Conservation (phyloP, 768 basidiomycete genomes). For the Rhizopogon rudus region DNA sequence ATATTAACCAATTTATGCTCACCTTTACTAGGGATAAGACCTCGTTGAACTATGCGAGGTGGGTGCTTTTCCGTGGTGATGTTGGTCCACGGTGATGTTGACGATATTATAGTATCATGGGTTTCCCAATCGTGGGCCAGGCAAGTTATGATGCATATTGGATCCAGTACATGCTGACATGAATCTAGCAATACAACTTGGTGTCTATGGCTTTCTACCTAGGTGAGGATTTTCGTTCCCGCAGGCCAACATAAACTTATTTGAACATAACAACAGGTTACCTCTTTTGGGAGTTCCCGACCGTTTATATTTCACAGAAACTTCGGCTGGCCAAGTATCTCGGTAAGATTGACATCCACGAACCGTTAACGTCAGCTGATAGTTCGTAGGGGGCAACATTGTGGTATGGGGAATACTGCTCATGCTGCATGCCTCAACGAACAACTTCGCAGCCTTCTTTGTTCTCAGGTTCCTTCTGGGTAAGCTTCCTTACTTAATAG, state of each 20-base stretch:
- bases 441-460: slow-evolving; percentile 59
- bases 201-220: slow-evolving; percentile 62
- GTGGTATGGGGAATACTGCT: slow-evolving; percentile 54
- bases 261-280: slow-evolving; percentile 33
- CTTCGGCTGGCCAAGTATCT: slow-evolving; percentile 57
- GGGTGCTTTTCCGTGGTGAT: slow-evolving; percentile 1
- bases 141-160: slow-evolving; percentile 20
- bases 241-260: neutral
- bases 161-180: slow-evolving; percentile 1
- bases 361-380: neutral
- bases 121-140: slow-evolving; percentile 59
- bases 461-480: slow-evolving; percentile 57
- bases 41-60: slow-evolving; percentile 67
- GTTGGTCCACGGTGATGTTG: neutral
- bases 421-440: slow-evolving; percentile 54
- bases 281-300: slow-evolving; percentile 60
- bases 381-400: slow-evolving; percentile 45
- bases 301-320: slow-evolving; percentile 61
- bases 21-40: slow-evolving; percentile 53
- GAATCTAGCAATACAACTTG: slow-evolving; percentile 52
- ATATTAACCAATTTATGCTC: slow-evolving; percentile 1
- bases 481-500: slow-evolving; percentile 13
- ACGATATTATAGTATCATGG: slow-evolving; percentile 47
- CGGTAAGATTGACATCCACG: slow-evolving; percentile 27
- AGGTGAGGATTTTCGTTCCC: slow-evolving; percentile 27